phyloP scores from a whole-genome alignment of 108 stramenopile genomes.

The Mediolabrus comicus region DNA sequence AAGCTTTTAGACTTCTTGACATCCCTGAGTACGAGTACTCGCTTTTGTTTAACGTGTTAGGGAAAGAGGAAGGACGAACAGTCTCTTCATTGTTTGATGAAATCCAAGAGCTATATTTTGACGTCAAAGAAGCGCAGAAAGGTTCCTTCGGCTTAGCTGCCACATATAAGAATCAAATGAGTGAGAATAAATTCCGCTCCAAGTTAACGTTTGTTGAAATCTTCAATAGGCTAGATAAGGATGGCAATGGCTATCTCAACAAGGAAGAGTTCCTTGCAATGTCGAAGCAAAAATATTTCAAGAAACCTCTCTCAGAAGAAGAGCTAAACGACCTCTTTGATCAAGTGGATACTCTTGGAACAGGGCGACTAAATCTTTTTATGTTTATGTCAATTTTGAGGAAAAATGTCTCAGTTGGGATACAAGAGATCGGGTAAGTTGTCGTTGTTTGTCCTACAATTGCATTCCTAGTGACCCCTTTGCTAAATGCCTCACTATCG shows the following conservation, averaged over 20 bases:
- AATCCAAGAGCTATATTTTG: conserved; percentile 35
- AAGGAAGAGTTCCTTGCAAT: conserved; percentile 34
- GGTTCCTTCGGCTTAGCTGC: not conserved
- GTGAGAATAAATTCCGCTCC: conserved; percentile 28
- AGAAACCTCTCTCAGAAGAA: conserved; percentile 27
- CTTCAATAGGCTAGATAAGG: conserved; percentile 32
- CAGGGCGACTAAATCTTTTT: conserved; percentile 37
- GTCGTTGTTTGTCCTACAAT: too few species aligned
- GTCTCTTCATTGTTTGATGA: conserved; percentile 29
- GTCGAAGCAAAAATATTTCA: conserved; percentile 26
- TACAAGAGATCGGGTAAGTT: conserved; percentile 39
- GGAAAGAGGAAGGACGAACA: conserved; percentile 7
- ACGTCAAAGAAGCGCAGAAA: conserved; percentile 17
- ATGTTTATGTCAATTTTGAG: conserved; percentile 44
- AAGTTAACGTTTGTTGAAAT: conserved; percentile 46
- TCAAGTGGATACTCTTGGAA: conserved; percentile 21
- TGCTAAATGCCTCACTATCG: too few species aligned
- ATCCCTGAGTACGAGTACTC: conserved; percentile 18
- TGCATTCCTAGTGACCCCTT: too few species aligned
- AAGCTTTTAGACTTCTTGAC: conserved; percentile 20
- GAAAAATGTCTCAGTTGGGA: conserved; percentile 39
- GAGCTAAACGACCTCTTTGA: conserved; percentile 25
- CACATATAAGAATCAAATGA: conserved; percentile 6
- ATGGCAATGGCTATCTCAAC: conserved; percentile 27
- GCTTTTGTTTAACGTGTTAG: conserved; percentile 5